Conservation (phyloP, 179 eudicot genomes). For the Sideroxylon spinosum region DNA sequence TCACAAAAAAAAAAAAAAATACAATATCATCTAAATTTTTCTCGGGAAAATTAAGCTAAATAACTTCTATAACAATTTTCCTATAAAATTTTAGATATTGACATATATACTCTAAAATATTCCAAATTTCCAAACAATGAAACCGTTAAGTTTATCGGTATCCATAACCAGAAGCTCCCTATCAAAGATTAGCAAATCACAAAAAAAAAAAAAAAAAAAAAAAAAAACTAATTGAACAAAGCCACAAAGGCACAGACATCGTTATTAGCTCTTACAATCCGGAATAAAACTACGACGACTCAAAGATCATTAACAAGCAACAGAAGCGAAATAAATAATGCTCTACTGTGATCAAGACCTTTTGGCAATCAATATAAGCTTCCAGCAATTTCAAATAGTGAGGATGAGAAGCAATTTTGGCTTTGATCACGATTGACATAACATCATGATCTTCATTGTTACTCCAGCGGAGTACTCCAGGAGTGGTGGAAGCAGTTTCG, state of each 20-base stretch:
- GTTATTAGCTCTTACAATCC: neutral
- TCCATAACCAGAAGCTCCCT: neutral
- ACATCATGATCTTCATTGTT: conserved; percentile 20
- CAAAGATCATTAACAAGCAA: neutral
- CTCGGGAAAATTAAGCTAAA: neutral
- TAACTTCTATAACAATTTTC: neutral
- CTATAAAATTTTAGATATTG: neutral
- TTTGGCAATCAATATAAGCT: conserved; percentile 77
- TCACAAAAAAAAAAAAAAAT: neutral
- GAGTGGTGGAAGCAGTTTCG: conserved; percentile 37
- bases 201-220: no score
- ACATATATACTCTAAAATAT: no score
- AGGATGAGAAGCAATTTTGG: conserved; percentile 86
- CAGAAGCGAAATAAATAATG: neutral
- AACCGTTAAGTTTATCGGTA: conserved; percentile 1
- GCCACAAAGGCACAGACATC: neutral
- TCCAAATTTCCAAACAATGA: neutral
- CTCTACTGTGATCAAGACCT: conserved; percentile 38
- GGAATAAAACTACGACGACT: neutral
- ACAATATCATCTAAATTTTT: neutral
- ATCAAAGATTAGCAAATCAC: neutral
- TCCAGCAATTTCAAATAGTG: conserved; percentile 59
- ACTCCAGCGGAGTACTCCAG: conserved; percentile 15
- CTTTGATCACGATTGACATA: conserved; percentile 35
- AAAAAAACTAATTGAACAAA: neutral